Base-by-base conservation (phyloP, 495 filamentous ascomycete species). In the Talaromyces adpressus region DNA sequence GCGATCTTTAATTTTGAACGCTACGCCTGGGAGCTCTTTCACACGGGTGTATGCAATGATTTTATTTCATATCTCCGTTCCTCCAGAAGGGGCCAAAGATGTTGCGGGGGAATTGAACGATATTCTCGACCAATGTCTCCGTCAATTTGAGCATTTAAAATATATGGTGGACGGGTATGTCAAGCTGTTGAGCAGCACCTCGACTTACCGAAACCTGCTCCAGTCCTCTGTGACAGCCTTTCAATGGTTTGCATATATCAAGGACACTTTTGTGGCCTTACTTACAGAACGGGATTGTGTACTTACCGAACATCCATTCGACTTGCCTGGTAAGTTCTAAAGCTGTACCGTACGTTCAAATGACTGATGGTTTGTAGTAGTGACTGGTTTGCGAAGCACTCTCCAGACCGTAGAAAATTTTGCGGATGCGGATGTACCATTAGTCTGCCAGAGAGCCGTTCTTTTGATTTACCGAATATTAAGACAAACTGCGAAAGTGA, bases 91-190 rank as follows among this genome's bases (percentile, higher is more conserved):
- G 22, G 49, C 49, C 18, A 11, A 25, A 20, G 22, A 52, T 11
- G 22, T 3, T 9, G 18, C 18, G 12, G 49, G 2, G 1, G 49
- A 52, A 9, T 20, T 20, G 18, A 22, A 52, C 18, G 9, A 23
- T 20, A 52, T 52, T 52, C 49, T 52, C 49, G 22, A 23, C 23
- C 18, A 11, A 52, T 71, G 8, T 63, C 71, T 25, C 64, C 14
- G 27, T 22, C 32, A 11, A 9, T 36, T 34, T 36, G 57, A 20
- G 23, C 16, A 22, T 29, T 29, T 14, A 36, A 45, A n/a, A 36
- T 53, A 25, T 63, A 63, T 6, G 49, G 49, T 52, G n/a, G 49
- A 52, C 2, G 18, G 23, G 49, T 52, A 52, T 25, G 12, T 9
- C 18, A 20, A 25, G 49, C 7, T 20, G 7, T 52, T 52, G 49